phyloP scores from a whole-genome alignment of 495 filamentous ascomycete species.

The Xylaria longipes region DNA sequence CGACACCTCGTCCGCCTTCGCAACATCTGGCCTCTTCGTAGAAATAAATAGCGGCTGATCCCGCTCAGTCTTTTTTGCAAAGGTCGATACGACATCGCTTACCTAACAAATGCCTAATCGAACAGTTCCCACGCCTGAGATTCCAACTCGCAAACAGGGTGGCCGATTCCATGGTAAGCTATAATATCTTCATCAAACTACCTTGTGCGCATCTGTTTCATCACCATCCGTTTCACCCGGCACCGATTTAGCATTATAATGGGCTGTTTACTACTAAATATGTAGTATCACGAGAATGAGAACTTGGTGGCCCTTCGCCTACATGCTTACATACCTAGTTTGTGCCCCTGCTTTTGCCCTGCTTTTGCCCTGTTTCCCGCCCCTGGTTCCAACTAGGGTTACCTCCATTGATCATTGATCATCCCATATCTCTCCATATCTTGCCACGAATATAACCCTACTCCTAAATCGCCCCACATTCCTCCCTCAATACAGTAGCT shows the following conservation, averaged over 20 bases:
- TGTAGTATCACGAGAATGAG: too few relatives aligned
- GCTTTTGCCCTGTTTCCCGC: neutral
- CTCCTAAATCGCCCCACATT: neutral
- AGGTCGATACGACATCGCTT: neutral
- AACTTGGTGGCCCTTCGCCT: slow-evolving; percentile 8
- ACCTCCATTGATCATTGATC: neutral
- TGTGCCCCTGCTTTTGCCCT: too few relatives aligned
- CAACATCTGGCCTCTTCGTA: neutral
- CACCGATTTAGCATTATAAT: slow-evolving; percentile 1
- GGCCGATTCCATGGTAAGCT: slow-evolving; percentile 3
- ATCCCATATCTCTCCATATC: slow-evolving; percentile 11
- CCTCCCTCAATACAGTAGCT: slow-evolving; percentile 9
- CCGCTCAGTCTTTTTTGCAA: neutral
- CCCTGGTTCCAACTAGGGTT: neutral
- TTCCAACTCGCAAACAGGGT: neutral
- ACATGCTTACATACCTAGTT: slow-evolving; percentile 16
- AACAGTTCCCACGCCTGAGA: neutral
- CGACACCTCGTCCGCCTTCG: neutral
- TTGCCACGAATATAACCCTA: neutral
- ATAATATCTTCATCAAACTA: neutral
- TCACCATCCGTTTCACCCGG: neutral
- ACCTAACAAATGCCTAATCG: slow-evolving; percentile 4
- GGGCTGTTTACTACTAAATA: neutral
- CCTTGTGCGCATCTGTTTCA: slow-evolving; percentile 10
- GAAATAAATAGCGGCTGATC: slow-evolving; percentile 20